Base-by-base conservation (phyloP, 345 rosid genomes). In the Arabidopsis suecica region DNA sequence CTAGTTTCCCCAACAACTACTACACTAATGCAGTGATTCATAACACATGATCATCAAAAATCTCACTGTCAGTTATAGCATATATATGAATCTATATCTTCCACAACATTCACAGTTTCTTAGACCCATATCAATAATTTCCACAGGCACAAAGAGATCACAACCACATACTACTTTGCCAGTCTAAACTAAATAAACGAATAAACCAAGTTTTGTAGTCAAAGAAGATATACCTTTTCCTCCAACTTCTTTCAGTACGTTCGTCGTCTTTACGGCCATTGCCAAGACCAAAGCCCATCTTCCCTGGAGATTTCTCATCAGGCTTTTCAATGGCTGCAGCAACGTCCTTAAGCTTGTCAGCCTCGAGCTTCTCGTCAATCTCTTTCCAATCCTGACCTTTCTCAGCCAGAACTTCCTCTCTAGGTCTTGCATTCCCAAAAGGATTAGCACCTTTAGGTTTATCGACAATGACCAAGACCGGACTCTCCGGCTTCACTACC, bases 331-430 rank as follows among this genome's bases (percentile, higher is more conserved):
- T 36, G 18, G 25, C 80, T 0, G 72, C 69, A n/a, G 70, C 75
- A 1, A 68, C 72, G 9, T 87, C 91, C 76, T 77, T 85, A 16
- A 87, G 54, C 79, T 79, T 92, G 36, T 76, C 69, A 9, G 84
- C 77, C 66, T 80, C 93, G 13, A 95, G 79, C 83, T 89, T 95
- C 88, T 87, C 98, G 61, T 95, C 98, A 72, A 92, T 90, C 87
- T 90, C 96, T 72, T 92, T 95, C 91, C 89, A 89, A 42, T 92
- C 98, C 77, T 83, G 80, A 20, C 99, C 98, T 67, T 95, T 89
- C 88, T 89, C 96, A 47, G 91, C 92, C 84, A 95, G 72, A 25
- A 92, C 99, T 73, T 89, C 97, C 81, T 95, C 99, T 53, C 99
- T 87, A 0, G 99, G 99, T 77, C 99, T 90, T 0, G 99, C 99